Percentiles rank a stretch among this genome's conserved stretches.
Conservation (phyloP, 257 asterid species). For the Fraxinus anomala region DNA sequence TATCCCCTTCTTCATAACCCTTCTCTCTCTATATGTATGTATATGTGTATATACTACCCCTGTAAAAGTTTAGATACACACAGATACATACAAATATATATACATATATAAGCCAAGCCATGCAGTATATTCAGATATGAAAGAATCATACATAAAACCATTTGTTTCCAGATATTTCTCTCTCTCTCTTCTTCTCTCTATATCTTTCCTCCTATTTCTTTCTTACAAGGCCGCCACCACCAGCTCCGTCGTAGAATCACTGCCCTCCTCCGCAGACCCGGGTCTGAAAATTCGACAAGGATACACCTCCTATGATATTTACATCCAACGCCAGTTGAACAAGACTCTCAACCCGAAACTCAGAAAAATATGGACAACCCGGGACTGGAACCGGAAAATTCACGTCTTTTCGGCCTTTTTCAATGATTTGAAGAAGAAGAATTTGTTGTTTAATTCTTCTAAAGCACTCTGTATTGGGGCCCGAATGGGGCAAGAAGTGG, state of each 20-base stretch:
- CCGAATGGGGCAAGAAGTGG: conserved; percentile 75
- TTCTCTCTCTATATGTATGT: neutral
- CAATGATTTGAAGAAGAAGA: conserved; percentile 37
- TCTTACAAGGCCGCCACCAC: conserved; percentile 25
- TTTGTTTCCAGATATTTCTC: conserved; percentile 29
- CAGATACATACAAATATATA: neutral
- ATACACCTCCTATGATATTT: conserved; percentile 54
- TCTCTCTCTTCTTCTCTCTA: conserved; percentile 33
- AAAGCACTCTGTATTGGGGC: conserved; percentile 65
- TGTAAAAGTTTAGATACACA: too few relatives aligned
- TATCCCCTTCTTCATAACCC: neutral
- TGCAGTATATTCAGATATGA: conserved; percentile 34
- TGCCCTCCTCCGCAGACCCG: conserved; percentile 10
- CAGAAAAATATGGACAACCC: conserved; percentile 58
- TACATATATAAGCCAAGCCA: neutral
- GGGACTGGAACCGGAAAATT: conserved; percentile 73
- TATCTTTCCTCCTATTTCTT: conserved; percentile 35
- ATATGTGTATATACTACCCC: neutral
- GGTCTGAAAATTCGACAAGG: conserved; percentile 69
- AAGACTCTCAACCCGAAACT: conserved; percentile 70
- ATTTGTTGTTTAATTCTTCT: conserved; percentile 39
- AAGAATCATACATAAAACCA: conserved; percentile 27
- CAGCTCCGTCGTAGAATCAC: conserved; percentile 1
- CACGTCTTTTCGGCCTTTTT: conserved; percentile 52
- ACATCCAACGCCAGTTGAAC: conserved; percentile 63